Conservation (phyloP, 2,329 filamentous ascomycete species). For the Massarina eburnea region DNA sequence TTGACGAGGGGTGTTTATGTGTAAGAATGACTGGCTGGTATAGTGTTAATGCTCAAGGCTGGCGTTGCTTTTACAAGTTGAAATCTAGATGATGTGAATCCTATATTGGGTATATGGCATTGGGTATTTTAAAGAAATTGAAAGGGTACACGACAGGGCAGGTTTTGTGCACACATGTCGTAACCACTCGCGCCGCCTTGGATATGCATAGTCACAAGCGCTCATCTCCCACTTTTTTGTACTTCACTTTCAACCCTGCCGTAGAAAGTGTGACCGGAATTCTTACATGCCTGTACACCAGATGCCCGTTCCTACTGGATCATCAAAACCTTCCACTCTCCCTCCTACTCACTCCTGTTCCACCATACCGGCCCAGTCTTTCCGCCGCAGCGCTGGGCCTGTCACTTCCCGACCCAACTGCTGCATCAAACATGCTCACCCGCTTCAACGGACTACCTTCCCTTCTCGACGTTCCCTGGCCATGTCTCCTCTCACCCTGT, state of each 20-base stretch:
- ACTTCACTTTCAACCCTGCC: neutral
- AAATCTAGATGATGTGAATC: neutral
- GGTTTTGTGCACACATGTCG: neutral
- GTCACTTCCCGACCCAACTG: slow-evolving; percentile 10
- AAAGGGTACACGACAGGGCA: neutral
- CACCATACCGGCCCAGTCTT: slow-evolving; percentile 25
- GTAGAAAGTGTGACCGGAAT: neutral
- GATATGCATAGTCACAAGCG: neutral
- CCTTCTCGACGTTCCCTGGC: slow-evolving; percentile 38
- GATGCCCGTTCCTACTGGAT: neutral
- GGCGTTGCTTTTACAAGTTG: neutral
- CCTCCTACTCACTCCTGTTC: slow-evolving; percentile 26
- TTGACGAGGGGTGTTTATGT: neutral
- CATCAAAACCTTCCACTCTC: slow-evolving; percentile 29
- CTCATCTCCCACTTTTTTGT: neutral
- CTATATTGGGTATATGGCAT: neutral
- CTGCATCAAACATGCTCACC: slow-evolving; percentile 39
- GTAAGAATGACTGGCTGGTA: neutral
- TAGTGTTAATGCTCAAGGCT: too few relatives aligned
- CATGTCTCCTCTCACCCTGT: slow-evolving; percentile 24
- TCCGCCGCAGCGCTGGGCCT: slow-evolving; percentile 17
- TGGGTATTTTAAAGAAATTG: neutral
- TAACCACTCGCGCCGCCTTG: neutral
- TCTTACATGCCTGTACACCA: neutral
- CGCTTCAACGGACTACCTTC: slow-evolving; percentile 50